phyloP scores from a whole-genome alignment of 1,284 basidiomycete species.

The Rhizoctonia solani region DNA sequence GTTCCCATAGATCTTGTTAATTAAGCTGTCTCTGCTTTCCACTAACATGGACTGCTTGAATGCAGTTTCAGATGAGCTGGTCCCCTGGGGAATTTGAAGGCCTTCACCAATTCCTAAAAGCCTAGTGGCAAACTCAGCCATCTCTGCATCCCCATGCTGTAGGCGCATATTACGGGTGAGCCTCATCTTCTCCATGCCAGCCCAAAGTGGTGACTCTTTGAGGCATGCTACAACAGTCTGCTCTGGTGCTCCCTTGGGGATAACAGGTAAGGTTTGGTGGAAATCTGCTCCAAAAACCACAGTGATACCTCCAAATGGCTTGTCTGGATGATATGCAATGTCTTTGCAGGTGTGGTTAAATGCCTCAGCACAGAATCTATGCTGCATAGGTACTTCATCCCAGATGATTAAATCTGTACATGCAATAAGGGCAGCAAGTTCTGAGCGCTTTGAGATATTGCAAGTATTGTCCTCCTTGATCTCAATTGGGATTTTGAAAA shows the following conservation, averaged over 20 bases:
- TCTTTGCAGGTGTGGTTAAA: conserved; percentile 47
- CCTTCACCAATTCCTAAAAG: conserved; percentile 52
- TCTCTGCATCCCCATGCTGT: conserved; percentile 40
- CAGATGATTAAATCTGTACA: conserved; percentile 47
- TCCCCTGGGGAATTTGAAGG: conserved; percentile 34
- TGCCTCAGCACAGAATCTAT: conserved; percentile 45
- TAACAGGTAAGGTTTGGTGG: conserved; percentile 51
- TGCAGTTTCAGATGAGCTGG: conserved; percentile 38
- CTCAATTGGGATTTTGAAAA: conserved; percentile 52
- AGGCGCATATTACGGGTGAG: conserved; percentile 50
- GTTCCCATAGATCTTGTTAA: conserved; percentile 45
- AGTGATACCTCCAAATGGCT: conserved; percentile 50
- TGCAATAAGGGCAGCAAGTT: conserved; percentile 43
- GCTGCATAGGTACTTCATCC: conserved; percentile 50
- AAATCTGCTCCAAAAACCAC: conserved; percentile 52
- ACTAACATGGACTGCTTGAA: conserved; percentile 45
- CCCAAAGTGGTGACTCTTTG: conserved; percentile 48
- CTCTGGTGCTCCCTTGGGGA: conserved; percentile 45
- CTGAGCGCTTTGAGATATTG: conserved; percentile 40
- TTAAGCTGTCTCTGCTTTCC: conserved; percentile 42
- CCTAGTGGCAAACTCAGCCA: conserved; percentile 49
- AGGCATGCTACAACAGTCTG: conserved; percentile 48
- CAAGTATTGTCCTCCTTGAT: conserved; percentile 43
- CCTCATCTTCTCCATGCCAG: conserved; percentile 42
- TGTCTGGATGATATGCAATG: conserved; percentile 39